A percentile compares a stretch with the other conserved stretches of the same genome.
Evolutionary conservation across 805 yeast genomes (phyloP).

Genomic region (Maudiozyma barnettii): DNA sequence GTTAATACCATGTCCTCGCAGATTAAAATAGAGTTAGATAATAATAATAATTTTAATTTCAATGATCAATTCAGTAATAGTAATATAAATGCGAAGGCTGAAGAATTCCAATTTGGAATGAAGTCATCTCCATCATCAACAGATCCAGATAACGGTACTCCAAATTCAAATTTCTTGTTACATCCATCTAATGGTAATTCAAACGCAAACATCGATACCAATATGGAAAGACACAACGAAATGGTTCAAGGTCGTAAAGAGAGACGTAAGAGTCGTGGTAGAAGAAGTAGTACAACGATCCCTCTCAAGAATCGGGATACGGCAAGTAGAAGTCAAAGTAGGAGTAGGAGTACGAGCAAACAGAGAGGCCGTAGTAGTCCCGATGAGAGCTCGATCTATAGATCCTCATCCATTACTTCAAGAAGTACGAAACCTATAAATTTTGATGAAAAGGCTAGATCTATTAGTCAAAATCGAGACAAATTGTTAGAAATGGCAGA

Average conservation of each 20-base stretch:
- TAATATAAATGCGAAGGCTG: neutral
- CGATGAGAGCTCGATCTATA: neutral
- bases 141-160: neutral
- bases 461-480: constrained; percentile 26
- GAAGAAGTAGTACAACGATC: constrained; percentile 2
- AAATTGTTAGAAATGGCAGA: constrained; percentile 25
- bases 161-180: neutral
- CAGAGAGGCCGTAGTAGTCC: constrained; percentile 5
- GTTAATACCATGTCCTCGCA: neutral
- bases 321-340: neutral
- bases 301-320: neutral
- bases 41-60: neutral
- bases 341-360: neutral
- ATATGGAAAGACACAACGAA: constrained; percentile 11
- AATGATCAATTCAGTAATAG: neutral
- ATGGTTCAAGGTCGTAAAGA: constrained; percentile 24
- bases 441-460: constrained; percentile 25
- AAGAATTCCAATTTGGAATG: neutral
- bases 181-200: neutral
- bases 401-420: constrained; percentile 5
- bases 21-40: neutral
- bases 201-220: constrained; percentile 3
- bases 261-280: constrained; percentile 11
- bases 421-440: constrained; percentile 8
- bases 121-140: neutral